phyloP scores from a whole-genome alignment of 2,329 filamentous ascomycete genomes.

The Xylaria sp. region DNA sequence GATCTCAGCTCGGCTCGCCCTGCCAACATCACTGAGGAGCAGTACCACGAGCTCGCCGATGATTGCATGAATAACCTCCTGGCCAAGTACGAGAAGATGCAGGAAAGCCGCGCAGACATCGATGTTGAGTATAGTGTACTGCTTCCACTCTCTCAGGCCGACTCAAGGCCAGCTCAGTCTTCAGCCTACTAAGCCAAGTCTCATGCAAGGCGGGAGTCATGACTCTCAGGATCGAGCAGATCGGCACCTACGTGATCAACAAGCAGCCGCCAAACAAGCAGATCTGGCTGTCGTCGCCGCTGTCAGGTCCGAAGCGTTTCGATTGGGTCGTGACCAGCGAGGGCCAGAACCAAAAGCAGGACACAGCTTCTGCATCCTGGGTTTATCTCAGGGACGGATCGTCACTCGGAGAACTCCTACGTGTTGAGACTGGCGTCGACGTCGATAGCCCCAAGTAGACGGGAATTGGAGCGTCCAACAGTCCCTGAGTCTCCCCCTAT shows the following conservation, averaged over 20 bases:
- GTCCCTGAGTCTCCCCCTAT: too few species aligned
- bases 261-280: slow-evolving; percentile 98
- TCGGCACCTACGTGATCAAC: slow-evolving; percentile 89
- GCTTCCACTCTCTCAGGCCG: neutral
- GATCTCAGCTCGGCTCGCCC: slow-evolving; percentile 35
- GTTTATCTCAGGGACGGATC: slow-evolving; percentile 81
- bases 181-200: slow-evolving; percentile 6
- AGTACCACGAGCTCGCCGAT: slow-evolving; percentile 77
- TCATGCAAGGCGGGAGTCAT: slow-evolving; percentile 71
- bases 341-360: slow-evolving; percentile 72
- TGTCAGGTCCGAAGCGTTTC: slow-evolving; percentile 88
- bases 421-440: slow-evolving; percentile 68
- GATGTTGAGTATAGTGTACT: slow-evolving; percentile 87
- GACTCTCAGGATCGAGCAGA: slow-evolving; percentile 61
- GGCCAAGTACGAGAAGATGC: slow-evolving; percentile 61
- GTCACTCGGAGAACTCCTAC: slow-evolving; percentile 65
- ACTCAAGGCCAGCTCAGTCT: neutral
- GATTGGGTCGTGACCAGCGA: slow-evolving; percentile 78
- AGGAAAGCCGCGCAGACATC: slow-evolving; percentile 68
- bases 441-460: slow-evolving; percentile 5
- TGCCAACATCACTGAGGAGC: slow-evolving; percentile 59
- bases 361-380: slow-evolving; percentile 70
- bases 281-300: slow-evolving; percentile 91
- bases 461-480: too few species aligned
- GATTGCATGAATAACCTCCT: slow-evolving; percentile 60